Evolutionary conservation across 2,329 filamentous ascomycete genomes (phyloP).

Genomic region (Coleophoma crateriformis): DNA sequence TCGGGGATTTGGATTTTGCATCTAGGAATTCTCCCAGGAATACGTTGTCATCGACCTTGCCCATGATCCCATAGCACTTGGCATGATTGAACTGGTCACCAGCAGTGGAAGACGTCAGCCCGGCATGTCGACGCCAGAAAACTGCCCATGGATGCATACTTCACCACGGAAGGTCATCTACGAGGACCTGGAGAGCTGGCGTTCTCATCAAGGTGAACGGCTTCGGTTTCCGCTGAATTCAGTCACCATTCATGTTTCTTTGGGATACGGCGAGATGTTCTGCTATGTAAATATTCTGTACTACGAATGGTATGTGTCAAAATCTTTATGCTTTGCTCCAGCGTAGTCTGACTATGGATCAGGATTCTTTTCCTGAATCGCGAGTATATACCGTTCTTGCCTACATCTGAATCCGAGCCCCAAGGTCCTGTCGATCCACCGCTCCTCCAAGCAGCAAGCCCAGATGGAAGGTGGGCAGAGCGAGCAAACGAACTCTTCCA

Average conservation of each 20-base stretch:
- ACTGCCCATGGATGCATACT: slow-evolving; percentile 32
- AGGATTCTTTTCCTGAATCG: slow-evolving; percentile 36
- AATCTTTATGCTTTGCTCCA: background rate
- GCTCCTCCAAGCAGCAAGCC: slow-evolving; percentile 30
- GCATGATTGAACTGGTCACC: slow-evolving; percentile 32
- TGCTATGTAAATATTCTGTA: slow-evolving; percentile 38
- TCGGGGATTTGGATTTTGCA: slow-evolving; percentile 33
- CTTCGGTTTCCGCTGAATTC: slow-evolving; percentile 16
- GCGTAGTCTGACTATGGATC: background rate
- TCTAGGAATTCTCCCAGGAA: slow-evolving; percentile 8
- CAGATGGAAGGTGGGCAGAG: slow-evolving; percentile 33
- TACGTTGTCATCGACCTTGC: background rate
- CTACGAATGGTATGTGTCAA: slow-evolving; percentile 30
- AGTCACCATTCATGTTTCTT: slow-evolving; percentile 32
- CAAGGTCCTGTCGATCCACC: slow-evolving; percentile 35
- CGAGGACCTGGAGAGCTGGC: slow-evolving; percentile 29
- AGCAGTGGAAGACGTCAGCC: slow-evolving; percentile 35
- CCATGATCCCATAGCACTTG: background rate
- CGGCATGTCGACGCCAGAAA: slow-evolving; percentile 31
- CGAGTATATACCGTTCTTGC: slow-evolving; percentile 39
- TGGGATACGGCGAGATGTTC: slow-evolving; percentile 35
- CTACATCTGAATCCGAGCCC: slow-evolving; percentile 28
- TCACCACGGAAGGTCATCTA: slow-evolving; percentile 29
- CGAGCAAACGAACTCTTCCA: slow-evolving; percentile 30
- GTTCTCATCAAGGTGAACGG: slow-evolving; percentile 32